Evolutionary conservation across 202 grass and related monocot genomes (phyloP).

Genomic region (Carex sylvatica): DNA sequence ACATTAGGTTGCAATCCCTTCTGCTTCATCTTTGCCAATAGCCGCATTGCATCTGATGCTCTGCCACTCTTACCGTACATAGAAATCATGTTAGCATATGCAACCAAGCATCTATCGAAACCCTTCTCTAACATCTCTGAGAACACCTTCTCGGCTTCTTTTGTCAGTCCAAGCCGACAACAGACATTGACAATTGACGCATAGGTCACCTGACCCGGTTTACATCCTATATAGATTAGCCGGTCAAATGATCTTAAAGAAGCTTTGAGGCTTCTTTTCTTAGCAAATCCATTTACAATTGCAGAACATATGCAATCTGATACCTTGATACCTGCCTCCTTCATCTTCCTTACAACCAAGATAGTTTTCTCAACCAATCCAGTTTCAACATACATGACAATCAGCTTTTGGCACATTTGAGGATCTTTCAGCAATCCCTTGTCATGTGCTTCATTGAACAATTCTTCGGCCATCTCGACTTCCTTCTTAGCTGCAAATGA

Average conservation of each 20-base stretch:
- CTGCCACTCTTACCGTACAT: constrained; percentile 84
- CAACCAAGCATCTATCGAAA: constrained; percentile 81
- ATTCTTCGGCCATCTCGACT: constrained; percentile 41
- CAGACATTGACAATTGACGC: constrained; percentile 81
- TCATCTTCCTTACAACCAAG: constrained; percentile 57
- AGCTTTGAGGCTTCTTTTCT: constrained; percentile 58
- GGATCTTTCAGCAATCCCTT: constrained; percentile 65
- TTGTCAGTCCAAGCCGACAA: constrained; percentile 59
- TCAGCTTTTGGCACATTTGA: constrained; percentile 71
- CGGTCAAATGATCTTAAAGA: constrained; percentile 69
- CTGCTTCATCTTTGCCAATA: constrained; percentile 87
- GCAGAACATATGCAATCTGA: constrained; percentile 79
- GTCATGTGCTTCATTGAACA: constrained; percentile 60
- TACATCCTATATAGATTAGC: constrained; percentile 48
- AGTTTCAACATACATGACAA: constrained; percentile 64
- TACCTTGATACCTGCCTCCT: constrained; percentile 52
- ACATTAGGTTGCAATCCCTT: constrained; percentile 77
- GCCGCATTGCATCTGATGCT: constrained; percentile 60
- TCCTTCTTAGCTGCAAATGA: constrained; percentile 61
- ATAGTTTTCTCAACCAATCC: constrained; percentile 54
- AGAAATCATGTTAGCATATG: constrained; percentile 89
- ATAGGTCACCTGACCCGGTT: constrained; percentile 91
- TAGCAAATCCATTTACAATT: constrained; percentile 76
- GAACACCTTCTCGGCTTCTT: constrained; percentile 68
- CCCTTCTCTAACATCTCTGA: constrained; percentile 77